Percentiles rank a stretch among this genome's conserved stretches.
These are phyloP conservation scores for Arthrobotrys sinensis DNA, from an alignment of 2,329 filamentous ascomycete genomes.

Conservation along the genomic window DNA sequence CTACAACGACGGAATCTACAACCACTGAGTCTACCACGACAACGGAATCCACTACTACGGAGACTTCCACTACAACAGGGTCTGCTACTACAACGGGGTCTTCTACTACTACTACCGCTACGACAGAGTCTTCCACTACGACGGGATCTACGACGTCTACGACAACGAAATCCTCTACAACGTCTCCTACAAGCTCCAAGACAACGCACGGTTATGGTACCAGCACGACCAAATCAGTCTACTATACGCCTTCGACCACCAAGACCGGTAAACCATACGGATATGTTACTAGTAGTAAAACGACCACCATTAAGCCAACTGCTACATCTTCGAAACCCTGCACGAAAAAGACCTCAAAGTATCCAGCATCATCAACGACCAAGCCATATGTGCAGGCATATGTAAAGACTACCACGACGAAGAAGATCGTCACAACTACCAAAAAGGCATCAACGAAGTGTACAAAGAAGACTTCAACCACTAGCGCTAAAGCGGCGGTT, in stretches of 20 bases:
- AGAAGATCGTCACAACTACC: constrained; percentile 12
- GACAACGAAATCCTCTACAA: background rate
- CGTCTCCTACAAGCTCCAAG: background rate
- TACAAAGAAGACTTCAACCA: constrained; percentile 24
- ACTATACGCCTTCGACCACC: background rate
- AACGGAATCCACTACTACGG: background rate
- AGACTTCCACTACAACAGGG: constrained; percentile 4
- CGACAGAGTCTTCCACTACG: background rate
- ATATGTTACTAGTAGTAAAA: background rate
- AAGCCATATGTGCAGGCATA: constrained; percentile 22
- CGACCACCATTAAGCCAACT: constrained; percentile 27
- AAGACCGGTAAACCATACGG: constrained; percentile 11
- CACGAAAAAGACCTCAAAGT: constrained; percentile 36
- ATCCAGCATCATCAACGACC: constrained; percentile 12
- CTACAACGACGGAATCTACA: background rate
- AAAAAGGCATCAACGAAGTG: constrained; percentile 14
- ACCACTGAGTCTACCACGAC: background rate
- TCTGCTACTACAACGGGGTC: background rate
- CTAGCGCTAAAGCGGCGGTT: constrained; percentile 16
- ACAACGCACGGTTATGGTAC: background rate
- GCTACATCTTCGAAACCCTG: constrained; percentile 28
- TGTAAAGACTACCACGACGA: constrained; percentile 22
- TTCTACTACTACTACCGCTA: background rate
- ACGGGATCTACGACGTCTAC: constrained; percentile 4
- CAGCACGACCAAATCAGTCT: constrained; percentile 9